Conservation (phyloP, 2,329 filamentous ascomycete species). For the Colletotrichum sp. region DNA sequence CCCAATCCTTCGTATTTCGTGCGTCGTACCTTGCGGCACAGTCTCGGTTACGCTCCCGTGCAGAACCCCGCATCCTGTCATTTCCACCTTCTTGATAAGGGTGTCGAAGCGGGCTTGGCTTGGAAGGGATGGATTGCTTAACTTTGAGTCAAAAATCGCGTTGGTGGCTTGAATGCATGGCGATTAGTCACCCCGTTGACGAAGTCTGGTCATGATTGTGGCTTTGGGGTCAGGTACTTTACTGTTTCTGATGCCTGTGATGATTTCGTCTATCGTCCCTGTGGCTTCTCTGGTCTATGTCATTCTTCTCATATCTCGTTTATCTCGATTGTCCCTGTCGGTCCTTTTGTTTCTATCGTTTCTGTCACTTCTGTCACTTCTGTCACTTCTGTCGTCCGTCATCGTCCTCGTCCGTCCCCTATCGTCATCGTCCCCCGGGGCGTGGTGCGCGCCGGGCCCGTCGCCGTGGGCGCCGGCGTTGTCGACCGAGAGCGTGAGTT, state of each 20-base stretch:
- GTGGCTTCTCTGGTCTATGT: accelerated
- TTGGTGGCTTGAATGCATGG: background rate
- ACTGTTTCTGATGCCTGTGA: background rate
- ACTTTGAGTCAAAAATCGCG: background rate
- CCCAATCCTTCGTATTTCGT: background rate
- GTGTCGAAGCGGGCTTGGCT: background rate
- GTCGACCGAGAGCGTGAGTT: no score
- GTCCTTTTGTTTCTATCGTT: background rate
- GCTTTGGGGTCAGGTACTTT: background rate
- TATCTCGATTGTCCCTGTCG: background rate
- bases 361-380: background rate
- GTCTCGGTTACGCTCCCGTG: background rate
- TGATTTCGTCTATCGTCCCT: background rate
- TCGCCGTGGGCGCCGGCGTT: no score
- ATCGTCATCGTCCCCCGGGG: no score
- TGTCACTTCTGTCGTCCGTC: no score
- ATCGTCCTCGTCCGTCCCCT: no score
- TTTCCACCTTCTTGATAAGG: background rate
- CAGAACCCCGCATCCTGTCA: background rate
- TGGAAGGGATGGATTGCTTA: background rate
- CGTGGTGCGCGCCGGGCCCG: no score
- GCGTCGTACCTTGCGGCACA: background rate
- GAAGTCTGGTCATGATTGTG: background rate
- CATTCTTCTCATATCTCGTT: background rate
- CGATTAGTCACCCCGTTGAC: background rate